Conservation (phyloP, 1,284 basidiomycete species). For the Volvariella volvacea region DNA sequence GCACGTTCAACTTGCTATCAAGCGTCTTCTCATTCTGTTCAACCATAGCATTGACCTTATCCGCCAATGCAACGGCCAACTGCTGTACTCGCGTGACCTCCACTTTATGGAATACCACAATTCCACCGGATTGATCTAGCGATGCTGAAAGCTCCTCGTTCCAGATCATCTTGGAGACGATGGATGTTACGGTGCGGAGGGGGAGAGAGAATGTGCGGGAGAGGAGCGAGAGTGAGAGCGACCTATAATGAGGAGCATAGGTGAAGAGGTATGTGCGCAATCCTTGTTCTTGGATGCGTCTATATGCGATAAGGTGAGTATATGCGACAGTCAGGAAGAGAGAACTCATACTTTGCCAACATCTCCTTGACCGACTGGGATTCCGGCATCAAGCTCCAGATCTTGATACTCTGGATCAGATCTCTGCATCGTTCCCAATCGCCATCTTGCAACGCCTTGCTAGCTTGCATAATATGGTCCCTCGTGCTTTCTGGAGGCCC, state of each 20-base stretch:
- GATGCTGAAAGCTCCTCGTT: constrained; percentile 93
- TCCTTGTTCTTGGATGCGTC: constrained; percentile 97
- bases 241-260: constrained; percentile 93
- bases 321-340: background rate
- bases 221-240: constrained; percentile 83
- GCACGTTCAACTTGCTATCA: constrained; percentile 64
- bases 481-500: constrained; percentile 98
- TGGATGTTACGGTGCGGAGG: constrained; percentile 76
- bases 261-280: constrained; percentile 97
- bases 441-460: constrained; percentile 92
- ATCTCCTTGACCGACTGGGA: constrained; percentile 87
- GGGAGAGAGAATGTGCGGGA: constrained; percentile 86
- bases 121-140: constrained; percentile 83
- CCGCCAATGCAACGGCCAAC: constrained; percentile 81
- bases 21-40: constrained; percentile 96
- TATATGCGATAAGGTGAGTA: constrained; percentile 21
- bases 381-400: constrained; percentile 96
- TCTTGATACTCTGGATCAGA: constrained; percentile 93
- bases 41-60: constrained; percentile 83
- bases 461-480: constrained; percentile 99
- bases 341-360: constrained; percentile 72
- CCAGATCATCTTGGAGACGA: constrained; percentile 99
- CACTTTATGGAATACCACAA: constrained; percentile 86
- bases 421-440: constrained; percentile 97
- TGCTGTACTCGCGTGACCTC: constrained; percentile 90